phyloP scores from a whole-genome alignment of 2,329 filamentous ascomycete species.

The Fusarium mexicanum region DNA sequence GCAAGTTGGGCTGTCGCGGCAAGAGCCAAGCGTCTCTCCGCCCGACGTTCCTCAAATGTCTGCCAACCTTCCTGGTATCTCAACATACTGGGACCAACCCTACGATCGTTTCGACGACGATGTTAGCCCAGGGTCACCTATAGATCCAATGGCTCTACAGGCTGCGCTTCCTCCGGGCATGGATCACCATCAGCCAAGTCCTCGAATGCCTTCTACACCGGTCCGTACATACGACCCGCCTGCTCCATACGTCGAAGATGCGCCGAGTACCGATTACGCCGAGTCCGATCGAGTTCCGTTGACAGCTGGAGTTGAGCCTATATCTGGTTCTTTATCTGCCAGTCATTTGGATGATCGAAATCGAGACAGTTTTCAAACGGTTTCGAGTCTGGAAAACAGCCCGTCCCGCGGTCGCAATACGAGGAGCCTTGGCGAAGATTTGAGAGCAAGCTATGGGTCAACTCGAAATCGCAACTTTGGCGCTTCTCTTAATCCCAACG shows the following conservation, averaged over 20 bases:
- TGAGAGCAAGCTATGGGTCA: slow-evolving; percentile 67
- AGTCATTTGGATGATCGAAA: slow-evolving; percentile 53
- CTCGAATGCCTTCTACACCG: slow-evolving; percentile 35
- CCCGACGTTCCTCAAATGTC: slow-evolving; percentile 30
- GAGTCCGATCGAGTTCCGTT: slow-evolving; percentile 70
- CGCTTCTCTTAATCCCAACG: slow-evolving; percentile 62
- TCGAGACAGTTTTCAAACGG: slow-evolving; percentile 67
- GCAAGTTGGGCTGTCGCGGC: slow-evolving; percentile 12
- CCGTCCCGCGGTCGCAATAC: slow-evolving; percentile 62
- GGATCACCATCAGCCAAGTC: slow-evolving; percentile 41
- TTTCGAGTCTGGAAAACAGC: slow-evolving; percentile 65
- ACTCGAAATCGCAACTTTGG: slow-evolving; percentile 67
- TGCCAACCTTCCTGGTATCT: slow-evolving; percentile 55
- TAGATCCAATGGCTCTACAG: slow-evolving; percentile 63
- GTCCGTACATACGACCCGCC: slow-evolving; percentile 44
- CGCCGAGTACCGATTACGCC: slow-evolving; percentile 50
- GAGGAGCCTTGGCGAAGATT: slow-evolving; percentile 60
- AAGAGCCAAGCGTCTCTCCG: slow-evolving; percentile 15
- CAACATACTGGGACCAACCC: slow-evolving; percentile 64
- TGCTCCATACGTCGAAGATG: slow-evolving; percentile 50
- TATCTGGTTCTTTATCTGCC: slow-evolving; percentile 59
- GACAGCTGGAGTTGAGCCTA: slow-evolving; percentile 65
- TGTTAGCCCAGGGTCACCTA: slow-evolving; percentile 57
- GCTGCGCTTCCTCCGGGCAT: slow-evolving; percentile 65
- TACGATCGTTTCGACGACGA: slow-evolving; percentile 52